Conservation (phyloP, 305 asterid species). For the Fraxinus paxiana region DNA sequence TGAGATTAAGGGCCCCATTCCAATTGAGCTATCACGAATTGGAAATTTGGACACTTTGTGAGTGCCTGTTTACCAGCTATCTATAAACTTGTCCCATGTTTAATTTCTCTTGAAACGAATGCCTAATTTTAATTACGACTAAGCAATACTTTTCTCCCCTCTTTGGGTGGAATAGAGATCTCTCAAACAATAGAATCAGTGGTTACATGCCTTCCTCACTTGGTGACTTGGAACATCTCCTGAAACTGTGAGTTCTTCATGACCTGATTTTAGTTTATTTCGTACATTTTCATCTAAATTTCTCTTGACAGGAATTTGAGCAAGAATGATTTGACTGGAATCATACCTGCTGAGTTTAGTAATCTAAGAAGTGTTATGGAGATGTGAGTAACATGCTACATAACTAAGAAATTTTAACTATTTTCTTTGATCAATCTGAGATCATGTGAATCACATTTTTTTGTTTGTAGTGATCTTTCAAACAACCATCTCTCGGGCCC, state of each 20-base stretch:
- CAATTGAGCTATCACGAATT: constrained; percentile 82
- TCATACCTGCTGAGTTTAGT: constrained; percentile 82
- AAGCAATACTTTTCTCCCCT: not conserved
- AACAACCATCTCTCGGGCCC: constrained; percentile 74
- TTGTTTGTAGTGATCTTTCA: constrained; percentile 70
- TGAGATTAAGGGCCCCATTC: constrained; percentile 67
- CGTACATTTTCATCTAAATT: constrained; percentile 1
- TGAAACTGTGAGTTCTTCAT: constrained; percentile 61
- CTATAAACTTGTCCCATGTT: not conserved
- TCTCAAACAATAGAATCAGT: constrained; percentile 65
- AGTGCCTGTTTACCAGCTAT: constrained; percentile 25
- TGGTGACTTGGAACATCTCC: constrained; percentile 96
- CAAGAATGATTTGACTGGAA: constrained; percentile 60
- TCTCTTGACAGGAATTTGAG: constrained; percentile 62
- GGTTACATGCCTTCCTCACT: constrained; percentile 84
- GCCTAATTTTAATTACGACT: not conserved
- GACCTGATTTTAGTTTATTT: not conserved
- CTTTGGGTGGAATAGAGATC: constrained; percentile 54
- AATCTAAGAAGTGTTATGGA: constrained; percentile 89
- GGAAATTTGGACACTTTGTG: constrained; percentile 93
- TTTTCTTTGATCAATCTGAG: not conserved
- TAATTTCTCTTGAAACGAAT: not conserved
- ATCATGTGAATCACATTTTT: not conserved
- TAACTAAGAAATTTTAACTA: not conserved
- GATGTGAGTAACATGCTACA: constrained; percentile 50